Conservation (phyloP, 2,329 filamentous ascomycete species). For the Hawksworthiomyces lignivorus region DNA sequence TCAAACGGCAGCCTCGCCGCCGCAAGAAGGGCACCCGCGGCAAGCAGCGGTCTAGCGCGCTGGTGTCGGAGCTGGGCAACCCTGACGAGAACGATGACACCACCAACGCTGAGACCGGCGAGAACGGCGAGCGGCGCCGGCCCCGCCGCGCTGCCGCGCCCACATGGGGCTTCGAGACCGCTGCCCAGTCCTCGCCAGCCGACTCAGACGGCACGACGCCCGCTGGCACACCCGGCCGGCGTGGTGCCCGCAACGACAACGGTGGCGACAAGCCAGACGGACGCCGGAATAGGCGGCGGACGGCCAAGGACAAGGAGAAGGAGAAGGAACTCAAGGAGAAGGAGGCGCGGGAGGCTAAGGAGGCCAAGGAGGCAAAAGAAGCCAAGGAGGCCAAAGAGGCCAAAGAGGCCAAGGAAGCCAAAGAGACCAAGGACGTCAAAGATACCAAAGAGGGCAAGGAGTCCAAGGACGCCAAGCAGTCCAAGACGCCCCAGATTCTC, state of each 20-base stretch:
- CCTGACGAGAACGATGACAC: slow-evolving; percentile 50
- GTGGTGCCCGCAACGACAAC: slow-evolving; percentile 28
- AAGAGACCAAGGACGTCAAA: slow-evolving; percentile 24
- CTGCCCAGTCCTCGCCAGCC: slow-evolving; percentile 23
- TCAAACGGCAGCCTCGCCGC: slow-evolving; percentile 55
- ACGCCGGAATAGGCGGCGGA: slow-evolving; percentile 31
- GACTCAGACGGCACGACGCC: slow-evolving; percentile 56
- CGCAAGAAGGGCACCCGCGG: slow-evolving; percentile 48
- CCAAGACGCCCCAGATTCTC: slow-evolving; percentile 31
- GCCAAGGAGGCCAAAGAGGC: neutral
- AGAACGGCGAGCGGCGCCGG: slow-evolving; percentile 52
- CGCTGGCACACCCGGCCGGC: slow-evolving; percentile 48
- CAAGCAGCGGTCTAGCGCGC: slow-evolving; percentile 54
- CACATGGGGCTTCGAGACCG: slow-evolving; percentile 59
- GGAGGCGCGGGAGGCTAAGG: slow-evolving; percentile 22
- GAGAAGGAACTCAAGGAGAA: slow-evolving; percentile 24
- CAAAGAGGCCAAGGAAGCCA: slow-evolving; percentile 34
- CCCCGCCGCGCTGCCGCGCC: slow-evolving; percentile 62
- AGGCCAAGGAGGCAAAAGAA: slow-evolving; percentile 4
- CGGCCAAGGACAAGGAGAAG: slow-evolving; percentile 27
- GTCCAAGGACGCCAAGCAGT: slow-evolving; percentile 23
- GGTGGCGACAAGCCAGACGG: slow-evolving; percentile 13
- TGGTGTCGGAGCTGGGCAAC: slow-evolving; percentile 59
- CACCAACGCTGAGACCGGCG: slow-evolving; percentile 39
- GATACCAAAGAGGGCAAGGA: slow-evolving; percentile 22